phyloP scores from a whole-genome alignment of 108 stramenopile genomes.

The Mediolabrus comicus region DNA sequence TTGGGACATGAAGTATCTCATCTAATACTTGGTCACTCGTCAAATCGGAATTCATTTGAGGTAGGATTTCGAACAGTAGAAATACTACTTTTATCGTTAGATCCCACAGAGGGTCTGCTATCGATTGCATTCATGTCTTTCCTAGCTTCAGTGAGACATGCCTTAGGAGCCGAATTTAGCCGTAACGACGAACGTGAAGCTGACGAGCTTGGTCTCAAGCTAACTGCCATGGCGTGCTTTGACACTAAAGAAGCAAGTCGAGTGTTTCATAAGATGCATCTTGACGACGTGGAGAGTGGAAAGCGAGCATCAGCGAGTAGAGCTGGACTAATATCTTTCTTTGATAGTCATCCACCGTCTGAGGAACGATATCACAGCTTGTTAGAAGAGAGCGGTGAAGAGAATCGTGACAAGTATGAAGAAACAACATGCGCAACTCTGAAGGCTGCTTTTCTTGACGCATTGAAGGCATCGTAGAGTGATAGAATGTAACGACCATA shows the following conservation, averaged over 20 bases:
- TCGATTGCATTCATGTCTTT: constrained; percentile 56
- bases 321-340: constrained; percentile 34
- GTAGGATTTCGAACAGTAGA: constrained; percentile 71
- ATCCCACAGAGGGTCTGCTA: constrained; percentile 81
- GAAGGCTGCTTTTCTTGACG: constrained; percentile 36
- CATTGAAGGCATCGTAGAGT: constrained; percentile 8
- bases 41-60: constrained; percentile 57
- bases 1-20: constrained; percentile 83
- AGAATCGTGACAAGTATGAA: constrained; percentile 58
- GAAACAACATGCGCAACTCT: constrained; percentile 34
- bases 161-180: constrained; percentile 62
- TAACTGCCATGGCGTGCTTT: constrained; percentile 83
- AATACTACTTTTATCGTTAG: constrained; percentile 72
- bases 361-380: constrained; percentile 58
- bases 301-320: constrained; percentile 27
- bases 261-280: constrained; percentile 80
- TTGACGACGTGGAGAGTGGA: constrained; percentile 48
- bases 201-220: constrained; percentile 71
- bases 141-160: constrained; percentile 57
- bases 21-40: constrained; percentile 73
- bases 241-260: constrained; percentile 62
- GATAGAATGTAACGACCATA: too few species aligned
- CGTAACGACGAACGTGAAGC: constrained; percentile 73
- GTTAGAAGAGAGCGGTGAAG: constrained; percentile 31
- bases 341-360: constrained; percentile 64